Conservation (phyloP, 306 rosid species). For the Vigna mungo region DNA sequence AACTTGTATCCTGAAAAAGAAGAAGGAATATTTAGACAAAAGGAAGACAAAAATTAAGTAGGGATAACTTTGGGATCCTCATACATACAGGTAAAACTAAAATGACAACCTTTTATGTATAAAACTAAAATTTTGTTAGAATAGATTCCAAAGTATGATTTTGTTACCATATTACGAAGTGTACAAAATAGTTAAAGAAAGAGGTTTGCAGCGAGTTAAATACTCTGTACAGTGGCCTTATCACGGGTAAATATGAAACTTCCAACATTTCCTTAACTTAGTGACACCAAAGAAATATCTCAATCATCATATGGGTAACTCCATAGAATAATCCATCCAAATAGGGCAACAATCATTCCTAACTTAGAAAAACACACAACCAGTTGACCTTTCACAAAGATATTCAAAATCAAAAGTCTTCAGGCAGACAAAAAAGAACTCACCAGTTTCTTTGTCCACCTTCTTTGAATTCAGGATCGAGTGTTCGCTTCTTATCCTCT, state of each 20-base stretch:
- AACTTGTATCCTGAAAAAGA: constrained; percentile 78
- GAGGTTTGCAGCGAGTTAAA: too few species aligned
- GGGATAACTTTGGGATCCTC: not conserved
- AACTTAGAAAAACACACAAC: too few species aligned
- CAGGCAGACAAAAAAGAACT: not conserved
- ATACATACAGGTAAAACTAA: not conserved
- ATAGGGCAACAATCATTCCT: constrained; percentile 2
- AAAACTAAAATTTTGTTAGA: too few species aligned
- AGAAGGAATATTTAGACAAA: constrained; percentile 6
- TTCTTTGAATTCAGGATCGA: constrained; percentile 83
- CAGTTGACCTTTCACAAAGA: too few species aligned
- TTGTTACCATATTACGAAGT: too few species aligned
- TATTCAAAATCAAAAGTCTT: too few species aligned
- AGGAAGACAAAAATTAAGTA: constrained; percentile 21
- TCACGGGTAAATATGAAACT: too few species aligned
- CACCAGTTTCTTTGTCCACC: constrained; percentile 98
- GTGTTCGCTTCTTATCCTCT: constrained; percentile 67
- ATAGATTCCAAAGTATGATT: too few species aligned
- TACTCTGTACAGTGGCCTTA: too few species aligned
- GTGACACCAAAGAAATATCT: constrained; percentile 3
- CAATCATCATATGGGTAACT: constrained; percentile 17
- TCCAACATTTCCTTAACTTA: not conserved
- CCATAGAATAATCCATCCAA: not conserved
- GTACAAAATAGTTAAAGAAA: too few species aligned
- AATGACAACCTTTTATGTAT: not conserved